Conservation (phyloP, 768 basidiomycete genomes). For the Naganishia onofrii region DNA sequence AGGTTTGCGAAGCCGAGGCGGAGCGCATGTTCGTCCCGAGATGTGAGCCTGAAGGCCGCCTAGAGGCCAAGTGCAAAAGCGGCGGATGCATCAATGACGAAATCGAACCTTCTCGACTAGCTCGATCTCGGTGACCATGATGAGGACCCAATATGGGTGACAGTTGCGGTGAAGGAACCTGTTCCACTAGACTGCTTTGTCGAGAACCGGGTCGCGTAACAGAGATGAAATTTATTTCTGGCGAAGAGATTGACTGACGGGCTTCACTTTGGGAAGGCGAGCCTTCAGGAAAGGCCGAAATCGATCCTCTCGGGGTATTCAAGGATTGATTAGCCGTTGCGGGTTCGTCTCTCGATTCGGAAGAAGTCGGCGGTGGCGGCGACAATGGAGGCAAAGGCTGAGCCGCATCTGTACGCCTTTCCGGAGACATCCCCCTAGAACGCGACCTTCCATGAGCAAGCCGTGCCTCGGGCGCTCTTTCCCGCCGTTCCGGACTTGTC, state of each 20-base stretch:
- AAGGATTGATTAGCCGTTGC: neutral
- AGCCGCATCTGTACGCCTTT: neutral
- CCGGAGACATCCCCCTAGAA: neutral
- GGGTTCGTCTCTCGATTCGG: neutral
- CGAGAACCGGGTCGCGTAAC: conserved; percentile 8
- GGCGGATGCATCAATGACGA: conserved; percentile 14
- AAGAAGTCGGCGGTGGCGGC: neutral
- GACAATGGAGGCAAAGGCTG: neutral
- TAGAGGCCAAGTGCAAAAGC: neutral
- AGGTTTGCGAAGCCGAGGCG: neutral
- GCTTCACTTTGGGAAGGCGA: neutral
- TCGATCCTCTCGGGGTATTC: conserved; percentile 10
- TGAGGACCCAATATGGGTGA: conserved; percentile 8
- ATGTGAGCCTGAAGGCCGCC: conserved; percentile 4
- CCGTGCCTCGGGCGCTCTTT: neutral
- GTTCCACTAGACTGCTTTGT: conserved; percentile 26
- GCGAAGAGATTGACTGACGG: conserved; percentile 11
- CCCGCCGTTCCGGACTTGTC: conserved; percentile 3
- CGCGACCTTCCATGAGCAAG: neutral
- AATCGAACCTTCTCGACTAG: conserved; percentile 9
- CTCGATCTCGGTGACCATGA: conserved; percentile 8
- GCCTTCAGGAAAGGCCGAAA: conserved; percentile 5
- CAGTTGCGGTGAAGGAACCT: conserved; percentile 18
- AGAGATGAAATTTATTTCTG: conserved; percentile 10
- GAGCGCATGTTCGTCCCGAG: conserved; percentile 10